These are phyloP conservation scores for Talaromyces sp. DNA, from an alignment of 2,329 filamentous ascomycete species.

Conservation along the genomic window DNA sequence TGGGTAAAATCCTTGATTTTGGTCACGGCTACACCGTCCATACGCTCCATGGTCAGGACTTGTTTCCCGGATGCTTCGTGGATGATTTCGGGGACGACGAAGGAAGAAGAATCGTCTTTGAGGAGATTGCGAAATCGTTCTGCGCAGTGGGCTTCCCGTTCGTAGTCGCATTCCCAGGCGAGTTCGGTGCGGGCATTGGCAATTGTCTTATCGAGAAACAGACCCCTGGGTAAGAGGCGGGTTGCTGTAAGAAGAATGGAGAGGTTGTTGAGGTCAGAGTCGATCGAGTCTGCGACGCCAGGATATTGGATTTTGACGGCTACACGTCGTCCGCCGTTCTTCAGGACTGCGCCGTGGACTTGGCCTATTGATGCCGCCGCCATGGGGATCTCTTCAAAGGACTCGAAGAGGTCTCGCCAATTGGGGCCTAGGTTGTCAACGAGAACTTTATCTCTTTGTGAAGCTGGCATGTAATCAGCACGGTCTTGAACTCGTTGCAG, in stretches of 20 bases:
- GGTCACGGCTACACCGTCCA: conserved; percentile 82
- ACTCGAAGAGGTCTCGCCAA: conserved; percentile 78
- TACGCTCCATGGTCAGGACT: conserved; percentile 89
- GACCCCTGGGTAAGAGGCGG: conserved; percentile 79
- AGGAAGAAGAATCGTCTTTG: conserved; percentile 68
- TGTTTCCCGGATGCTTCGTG: conserved; percentile 76
- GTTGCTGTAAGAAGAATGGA: conserved; percentile 87
- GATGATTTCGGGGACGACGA: conserved; percentile 75
- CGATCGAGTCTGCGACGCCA: conserved; percentile 91
- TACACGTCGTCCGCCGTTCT: conserved; percentile 69
- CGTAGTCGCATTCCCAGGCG: conserved; percentile 95
- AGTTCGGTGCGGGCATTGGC: conserved; percentile 89
- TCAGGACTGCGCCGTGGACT: conserved; percentile 80
- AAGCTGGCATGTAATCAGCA: conserved; percentile 96
- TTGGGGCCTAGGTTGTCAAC: conserved; percentile 71
- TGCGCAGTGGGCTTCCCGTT: conserved; percentile 79
- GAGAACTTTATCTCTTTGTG: conserved; percentile 84
- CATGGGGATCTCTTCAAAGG: conserved; percentile 87
- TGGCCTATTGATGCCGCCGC: conserved; percentile 97
- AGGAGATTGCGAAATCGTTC: conserved; percentile 73
- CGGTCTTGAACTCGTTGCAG: conserved; percentile 92
- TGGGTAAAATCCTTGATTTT: conserved; percentile 73
- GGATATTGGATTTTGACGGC: conserved; percentile 98
- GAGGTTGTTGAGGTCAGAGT: conserved; percentile 92
- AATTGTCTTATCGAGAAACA: conserved; percentile 96